Base-by-base conservation (phyloP, 805 yeast species). In the Pichia membranifaciens region DNA sequence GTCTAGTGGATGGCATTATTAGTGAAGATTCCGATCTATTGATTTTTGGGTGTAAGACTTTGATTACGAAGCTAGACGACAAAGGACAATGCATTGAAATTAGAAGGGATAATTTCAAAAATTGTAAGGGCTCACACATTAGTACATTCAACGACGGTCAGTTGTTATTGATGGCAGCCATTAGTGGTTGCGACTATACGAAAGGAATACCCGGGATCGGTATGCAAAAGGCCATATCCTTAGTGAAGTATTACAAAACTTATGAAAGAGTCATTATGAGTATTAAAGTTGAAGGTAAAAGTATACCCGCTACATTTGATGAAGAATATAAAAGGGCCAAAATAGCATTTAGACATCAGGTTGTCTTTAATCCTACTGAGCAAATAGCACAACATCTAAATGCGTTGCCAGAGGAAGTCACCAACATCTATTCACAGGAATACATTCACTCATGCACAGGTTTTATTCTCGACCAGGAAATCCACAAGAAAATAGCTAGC, bases 121-220 rank as follows among this genome's bases (percentile, higher is more conserved):
- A 61, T 7, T 50, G 60, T 29, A 54, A 44, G 31, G 57, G 55
- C 5, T 51, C 58, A 16, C 75, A 78, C 7, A 64, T 89, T 36
- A 70, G 74, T 0, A 58, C 69, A 5, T 72, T 82, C 54, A 62
- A 73, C 18, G 75, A 68, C 23, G 76, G 74, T 9, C 87, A 87
- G 56, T 62, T 87, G 45, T 72, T 93, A 41, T 71, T 81, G 37
- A 77, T 87, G 66, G 98, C 96, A 2, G 83, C 90, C 55, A 61
- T 93, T 4, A 79, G 96, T n/a, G 99, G 99, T 0, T 93, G 99
- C 67, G 99, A 93, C 64, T 93, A 93, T 59, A 87, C 96, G 0
- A 79, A 79, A 46, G 99, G 99, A 0, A 71, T 93, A 6, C 76
- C 84, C 0, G 83, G 84, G 2, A 73, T 91, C 15, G 99, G 99